phyloP scores from a whole-genome alignment of 768 basidiomycete genomes.

The Boletus reticuloceps region DNA sequence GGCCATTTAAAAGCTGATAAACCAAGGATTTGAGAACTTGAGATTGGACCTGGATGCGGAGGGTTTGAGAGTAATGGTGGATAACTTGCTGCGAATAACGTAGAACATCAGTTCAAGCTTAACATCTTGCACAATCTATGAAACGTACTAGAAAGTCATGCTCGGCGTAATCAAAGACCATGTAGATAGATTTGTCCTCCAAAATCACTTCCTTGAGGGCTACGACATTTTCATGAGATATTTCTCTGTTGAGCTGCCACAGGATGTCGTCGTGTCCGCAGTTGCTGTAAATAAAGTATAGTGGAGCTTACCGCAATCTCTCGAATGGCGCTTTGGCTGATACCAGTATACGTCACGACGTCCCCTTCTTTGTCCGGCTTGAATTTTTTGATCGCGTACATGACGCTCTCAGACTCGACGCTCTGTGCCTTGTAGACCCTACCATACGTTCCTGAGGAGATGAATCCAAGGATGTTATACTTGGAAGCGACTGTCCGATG shows the following conservation, averaged over 20 bases:
- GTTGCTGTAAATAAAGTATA: constrained; percentile 12
- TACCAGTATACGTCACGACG: constrained; percentile 91
- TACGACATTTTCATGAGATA: constrained; percentile 87
- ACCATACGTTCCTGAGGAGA: constrained; percentile 97
- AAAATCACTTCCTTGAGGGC: constrained; percentile 92
- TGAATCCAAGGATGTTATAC: constrained; percentile 93
- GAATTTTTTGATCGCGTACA: constrained; percentile 99
- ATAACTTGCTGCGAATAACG: constrained; percentile 80
- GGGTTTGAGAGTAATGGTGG: constrained; percentile 92
- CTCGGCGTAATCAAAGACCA: constrained; percentile 99
- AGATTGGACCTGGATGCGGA: constrained; percentile 70
- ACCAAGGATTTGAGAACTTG: constrained; percentile 89
- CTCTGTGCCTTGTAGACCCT: constrained; percentile 97
- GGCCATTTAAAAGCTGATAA: constrained; percentile 92
- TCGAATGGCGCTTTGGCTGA: constrained; percentile 95
- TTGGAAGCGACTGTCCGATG: constrained; percentile 71
- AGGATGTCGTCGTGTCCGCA: neutral
- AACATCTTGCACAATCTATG: neutral
- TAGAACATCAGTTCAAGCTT: neutral
- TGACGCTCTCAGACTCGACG: constrained; percentile 59
- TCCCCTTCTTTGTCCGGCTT: constrained; percentile 99
- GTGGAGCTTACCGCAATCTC: constrained; percentile 80
- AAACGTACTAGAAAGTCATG: constrained; percentile 92
- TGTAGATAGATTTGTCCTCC: constrained; percentile 98
- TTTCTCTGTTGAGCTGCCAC: constrained; percentile 79